phyloP scores from a whole-genome alignment of 257 asterid species.

The Przewalskia tangutica region DNA sequence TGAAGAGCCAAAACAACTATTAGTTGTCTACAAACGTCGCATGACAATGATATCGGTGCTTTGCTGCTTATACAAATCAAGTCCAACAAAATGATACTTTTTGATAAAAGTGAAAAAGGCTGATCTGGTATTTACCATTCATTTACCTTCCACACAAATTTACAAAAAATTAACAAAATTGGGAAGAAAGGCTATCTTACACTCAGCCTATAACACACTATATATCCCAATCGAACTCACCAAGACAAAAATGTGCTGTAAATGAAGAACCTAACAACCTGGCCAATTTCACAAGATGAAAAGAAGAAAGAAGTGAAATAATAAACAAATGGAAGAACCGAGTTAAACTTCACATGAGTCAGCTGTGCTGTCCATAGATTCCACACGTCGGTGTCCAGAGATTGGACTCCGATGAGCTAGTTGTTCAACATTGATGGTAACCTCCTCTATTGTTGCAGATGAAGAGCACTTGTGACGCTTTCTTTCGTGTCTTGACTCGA shows the following conservation, averaged over 20 bases:
- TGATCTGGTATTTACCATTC: conserved; percentile 1
- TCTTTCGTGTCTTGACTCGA: conserved; percentile 32
- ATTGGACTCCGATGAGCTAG: conserved; percentile 25
- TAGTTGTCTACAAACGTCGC: not conserved
- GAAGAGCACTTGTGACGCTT: conserved; percentile 29
- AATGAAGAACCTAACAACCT: conserved; percentile 2
- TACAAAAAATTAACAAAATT: conserved; percentile 9
- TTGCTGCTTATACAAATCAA: not conserved
- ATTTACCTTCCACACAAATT: conserved; percentile 10
- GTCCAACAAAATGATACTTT: not conserved
- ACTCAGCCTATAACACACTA: conserved; percentile 8
- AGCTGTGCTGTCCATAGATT: conserved; percentile 58
- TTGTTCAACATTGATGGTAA: conserved; percentile 37
- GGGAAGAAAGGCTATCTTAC: conserved; percentile 13
- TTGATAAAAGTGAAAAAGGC: not conserved
- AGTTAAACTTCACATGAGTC: conserved; percentile 53
- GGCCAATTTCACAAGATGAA: conserved; percentile 21
- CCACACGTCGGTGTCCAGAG: conserved; percentile 42
- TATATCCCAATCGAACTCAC: conserved; percentile 14
- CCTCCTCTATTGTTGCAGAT: conserved; percentile 41
- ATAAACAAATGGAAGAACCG: conserved; percentile 6
- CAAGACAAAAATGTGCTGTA: not conserved
- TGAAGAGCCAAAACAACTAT: not conserved
- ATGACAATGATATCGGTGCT: not conserved
- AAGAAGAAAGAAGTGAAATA: not conserved